Conservation (phyloP, 2,329 filamentous ascomycete genomes). For the Ascochyta viciae-villosae region DNA sequence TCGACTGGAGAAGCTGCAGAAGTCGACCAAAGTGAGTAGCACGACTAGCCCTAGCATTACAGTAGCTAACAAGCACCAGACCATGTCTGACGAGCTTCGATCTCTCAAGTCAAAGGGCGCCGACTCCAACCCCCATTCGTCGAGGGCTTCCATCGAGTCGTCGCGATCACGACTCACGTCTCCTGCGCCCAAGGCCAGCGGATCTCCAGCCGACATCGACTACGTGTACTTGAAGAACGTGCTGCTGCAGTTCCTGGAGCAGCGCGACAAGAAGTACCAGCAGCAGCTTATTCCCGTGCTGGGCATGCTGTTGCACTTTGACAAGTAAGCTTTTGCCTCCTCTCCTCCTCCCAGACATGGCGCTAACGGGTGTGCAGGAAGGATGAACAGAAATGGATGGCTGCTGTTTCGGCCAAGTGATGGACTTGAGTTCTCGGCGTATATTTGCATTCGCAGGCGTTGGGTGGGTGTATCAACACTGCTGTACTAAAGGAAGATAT, state of each 20-base stretch:
- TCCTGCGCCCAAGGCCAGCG: slow-evolving; percentile 52
- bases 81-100: slow-evolving; percentile 66
- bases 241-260: slow-evolving; percentile 80
- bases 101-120: slow-evolving; percentile 51
- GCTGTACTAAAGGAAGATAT: too few species aligned
- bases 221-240: slow-evolving; percentile 81
- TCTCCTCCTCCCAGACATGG: background rate
- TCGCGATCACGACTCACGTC: slow-evolving; percentile 56
- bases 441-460: too few species aligned
- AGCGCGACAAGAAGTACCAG: slow-evolving; percentile 78
- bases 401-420: slow-evolving; percentile 66
- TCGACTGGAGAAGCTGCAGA: slow-evolving; percentile 80
- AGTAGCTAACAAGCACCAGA: slow-evolving; percentile 39
- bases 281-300: slow-evolving; percentile 79
- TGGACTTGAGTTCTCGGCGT: background rate
- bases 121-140: slow-evolving; percentile 59
- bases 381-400: slow-evolving; percentile 88
- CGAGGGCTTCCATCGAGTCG: slow-evolving; percentile 66
- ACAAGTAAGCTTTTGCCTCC: slow-evolving; percentile 66
- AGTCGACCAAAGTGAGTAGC: slow-evolving; percentile 62
- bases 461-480: too few species aligned
- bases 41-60: background rate
- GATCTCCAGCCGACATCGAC: slow-evolving; percentile 54
- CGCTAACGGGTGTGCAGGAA: slow-evolving; percentile 55
- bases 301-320: slow-evolving; percentile 77